Percentiles rank a stretch among this genome's conserved stretches.
Evolutionary conservation across 257 asterid genomes (phyloP).

Genomic region (Paraleonurus japonicus): DNA sequence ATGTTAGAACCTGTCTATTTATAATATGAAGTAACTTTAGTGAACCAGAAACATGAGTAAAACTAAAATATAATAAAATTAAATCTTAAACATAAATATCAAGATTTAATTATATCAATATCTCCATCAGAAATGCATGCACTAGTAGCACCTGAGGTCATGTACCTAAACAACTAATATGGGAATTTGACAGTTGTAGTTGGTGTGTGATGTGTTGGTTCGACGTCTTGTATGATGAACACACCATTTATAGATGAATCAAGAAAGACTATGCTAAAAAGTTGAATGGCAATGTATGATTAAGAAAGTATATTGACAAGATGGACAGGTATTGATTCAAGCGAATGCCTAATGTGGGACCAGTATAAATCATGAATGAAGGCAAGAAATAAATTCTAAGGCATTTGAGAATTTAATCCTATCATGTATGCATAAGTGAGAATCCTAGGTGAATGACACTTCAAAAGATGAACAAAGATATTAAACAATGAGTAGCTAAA

Average conservation of each 20-base stretch:
- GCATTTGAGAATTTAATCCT: neutral
- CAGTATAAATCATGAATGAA: slow-evolving; percentile 11
- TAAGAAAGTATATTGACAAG: neutral
- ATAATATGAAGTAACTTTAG: too few species aligned
- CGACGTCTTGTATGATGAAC: neutral
- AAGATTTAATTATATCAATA: neutral
- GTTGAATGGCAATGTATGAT: slow-evolving; percentile 3
- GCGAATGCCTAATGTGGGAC: slow-evolving; percentile 26
- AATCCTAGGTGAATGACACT: slow-evolving; percentile 31
- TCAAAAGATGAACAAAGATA: neutral
- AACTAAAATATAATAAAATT: too few species aligned
- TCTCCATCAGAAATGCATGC: neutral
- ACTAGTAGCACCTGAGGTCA: neutral
- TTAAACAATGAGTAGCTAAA: neutral
- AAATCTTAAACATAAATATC: too few species aligned
- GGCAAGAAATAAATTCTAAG: neutral
- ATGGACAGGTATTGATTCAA: slow-evolving; percentile 13
- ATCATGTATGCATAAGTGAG: slow-evolving; percentile 1
- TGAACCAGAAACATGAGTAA: neutral
- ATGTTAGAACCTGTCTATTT: neutral
- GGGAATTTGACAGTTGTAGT: neutral
- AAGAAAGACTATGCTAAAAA: slow-evolving; percentile 13
- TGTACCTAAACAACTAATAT: neutral
- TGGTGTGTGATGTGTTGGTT: neutral
- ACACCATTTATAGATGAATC: neutral